Percentiles rank a stretch among this genome's conserved stretches.
These are phyloP conservation scores for Waitea zeae DNA, from an alignment of 1,284 basidiomycete genomes.

Conservation along the genomic window DNA sequence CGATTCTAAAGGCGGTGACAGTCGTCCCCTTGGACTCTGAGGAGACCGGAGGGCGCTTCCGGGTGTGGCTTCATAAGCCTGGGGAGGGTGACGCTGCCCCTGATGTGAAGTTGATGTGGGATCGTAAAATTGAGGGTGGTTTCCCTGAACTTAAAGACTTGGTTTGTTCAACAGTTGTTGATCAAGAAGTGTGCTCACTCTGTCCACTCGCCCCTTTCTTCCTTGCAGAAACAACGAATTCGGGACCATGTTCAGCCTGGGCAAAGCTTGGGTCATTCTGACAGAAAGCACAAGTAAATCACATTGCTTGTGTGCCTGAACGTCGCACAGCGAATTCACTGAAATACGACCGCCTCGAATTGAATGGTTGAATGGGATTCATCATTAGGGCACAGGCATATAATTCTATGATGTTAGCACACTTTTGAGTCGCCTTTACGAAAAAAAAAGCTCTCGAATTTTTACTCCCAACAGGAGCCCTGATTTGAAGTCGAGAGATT, in stretches of 20 bases:
- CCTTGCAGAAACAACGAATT: slow-evolving; percentile 66
- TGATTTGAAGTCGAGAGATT: too few species aligned
- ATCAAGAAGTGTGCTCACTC: neutral
- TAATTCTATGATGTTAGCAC: too few species aligned
- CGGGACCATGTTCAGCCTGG: slow-evolving; percentile 68
- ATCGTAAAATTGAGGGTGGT: slow-evolving; percentile 72
- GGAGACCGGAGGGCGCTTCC: slow-evolving; percentile 76
- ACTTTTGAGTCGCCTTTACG: too few species aligned
- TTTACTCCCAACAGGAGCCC: too few species aligned
- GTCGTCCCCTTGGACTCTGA: slow-evolving; percentile 62
- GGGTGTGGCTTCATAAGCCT: slow-evolving; percentile 52
- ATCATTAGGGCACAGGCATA: too few species aligned
- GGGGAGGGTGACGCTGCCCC: neutral
- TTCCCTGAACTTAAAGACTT: slow-evolving; percentile 83
- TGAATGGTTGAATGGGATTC: too few species aligned
- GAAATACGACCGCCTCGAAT: too few species aligned
- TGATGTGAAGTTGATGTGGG: slow-evolving; percentile 43
- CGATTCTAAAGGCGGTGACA: slow-evolving; percentile 44
- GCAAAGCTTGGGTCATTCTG: slow-evolving; percentile 71
- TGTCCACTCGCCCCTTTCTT: neutral
- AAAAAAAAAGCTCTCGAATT: too few species aligned
- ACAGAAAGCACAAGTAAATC: too few species aligned
- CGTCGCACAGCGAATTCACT: too few species aligned
- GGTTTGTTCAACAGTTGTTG: slow-evolving; percentile 23
- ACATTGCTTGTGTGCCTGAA: too few species aligned